Evolutionary conservation across 192 early-diverging fungal genomes (phyloP).

Genomic region (Coemansia sp.): DNA sequence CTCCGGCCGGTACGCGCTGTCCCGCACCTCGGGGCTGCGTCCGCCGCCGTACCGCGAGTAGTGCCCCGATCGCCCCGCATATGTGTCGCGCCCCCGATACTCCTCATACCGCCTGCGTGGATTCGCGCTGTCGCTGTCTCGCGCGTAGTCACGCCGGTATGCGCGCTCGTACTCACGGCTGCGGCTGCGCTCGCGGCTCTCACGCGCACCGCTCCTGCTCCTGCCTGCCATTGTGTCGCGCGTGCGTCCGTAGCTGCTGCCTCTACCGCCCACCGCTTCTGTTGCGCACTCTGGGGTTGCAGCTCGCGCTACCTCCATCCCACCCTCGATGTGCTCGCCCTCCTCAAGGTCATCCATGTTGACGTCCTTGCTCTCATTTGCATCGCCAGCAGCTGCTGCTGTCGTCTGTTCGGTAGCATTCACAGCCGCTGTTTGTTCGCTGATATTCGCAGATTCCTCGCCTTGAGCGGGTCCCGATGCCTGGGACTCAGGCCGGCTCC

Average conservation of each 20-base stretch:
- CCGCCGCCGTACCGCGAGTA: conserved; percentile 20
- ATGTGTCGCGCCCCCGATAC: conserved; percentile 17
- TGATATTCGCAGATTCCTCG: too few relatives aligned
- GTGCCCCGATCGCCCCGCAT: conserved; percentile 22
- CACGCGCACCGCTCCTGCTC: conserved; percentile 9
- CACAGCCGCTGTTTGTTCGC: neutral
- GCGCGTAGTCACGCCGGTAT: conserved; percentile 22
- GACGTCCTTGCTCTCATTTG: neutral
- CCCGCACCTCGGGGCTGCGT: conserved; percentile 32
- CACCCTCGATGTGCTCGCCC: conserved; percentile 49
- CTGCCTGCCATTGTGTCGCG: conserved; percentile 9
- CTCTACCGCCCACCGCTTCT: conserved; percentile 7
- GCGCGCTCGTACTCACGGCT: conserved; percentile 8
- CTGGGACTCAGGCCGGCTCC: conserved; percentile 10
- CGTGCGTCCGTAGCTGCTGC: conserved; percentile 15
- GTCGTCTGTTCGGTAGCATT: neutral
- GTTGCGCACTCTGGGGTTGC: neutral
- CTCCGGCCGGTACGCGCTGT: conserved; percentile 28
- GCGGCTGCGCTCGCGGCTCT: conserved; percentile 18
- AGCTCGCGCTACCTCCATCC: conserved; percentile 11
- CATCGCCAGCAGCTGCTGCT: neutral
- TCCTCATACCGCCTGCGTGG: conserved; percentile 33
- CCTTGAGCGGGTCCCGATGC: neutral
- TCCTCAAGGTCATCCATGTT: conserved; percentile 52
- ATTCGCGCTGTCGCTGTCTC: conserved; percentile 9